Base-by-base conservation (phyloP, 768 basidiomycete genomes). In the Mycena floridula region DNA sequence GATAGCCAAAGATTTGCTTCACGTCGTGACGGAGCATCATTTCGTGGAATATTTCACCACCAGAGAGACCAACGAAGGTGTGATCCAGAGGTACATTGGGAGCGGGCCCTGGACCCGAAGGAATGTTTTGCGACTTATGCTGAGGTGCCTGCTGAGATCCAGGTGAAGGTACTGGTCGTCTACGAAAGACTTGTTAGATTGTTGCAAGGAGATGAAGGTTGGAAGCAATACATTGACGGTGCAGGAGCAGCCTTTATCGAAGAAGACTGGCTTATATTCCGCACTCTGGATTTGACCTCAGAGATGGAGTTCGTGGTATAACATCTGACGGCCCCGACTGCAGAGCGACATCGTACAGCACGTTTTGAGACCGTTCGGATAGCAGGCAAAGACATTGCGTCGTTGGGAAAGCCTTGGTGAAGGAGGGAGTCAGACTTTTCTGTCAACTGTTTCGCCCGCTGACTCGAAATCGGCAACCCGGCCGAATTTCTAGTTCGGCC, bases 1-100 rank as follows among this genome's bases (percentile, higher is more conserved):
- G 95, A 66, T 98, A 99, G 27, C 95, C 95, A 57, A 99, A 98
- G 37, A 99, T 77, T 57, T 97, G 90, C 65, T 94, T 96, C 54
- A 98, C 94, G 46, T 76, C 81, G 59, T 99, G 96, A 37, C 95
- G 78, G 49, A 94, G 82, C 90, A 99, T 95, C 95, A 99, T 98
- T 68, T 99, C 95, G 64, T 99, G 93, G 71, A 99, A 96, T 60
- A 99, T 97, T 65, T 97, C 79, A 22, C 95, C 95, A 11, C 95
- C 95, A 18, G 91, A 90, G 63, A 94, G 77, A 40, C 95, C 96
- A 44, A 98, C 76, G 58, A 99, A 98, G 7, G 87, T 84, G 55
- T 82, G 75, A 61, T 93, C 90, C 48, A 88, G 65, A 30, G 72
- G 72, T 18, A 68, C 65, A 50, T 69, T 71, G 1, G 75, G 71